A percentile compares a stretch with the other conserved stretches of the same genome.
These are phyloP conservation scores for Pestalotiopsis sp. DNA, from an alignment of 2,329 filamentous ascomycete species.

Conservation along the genomic window DNA sequence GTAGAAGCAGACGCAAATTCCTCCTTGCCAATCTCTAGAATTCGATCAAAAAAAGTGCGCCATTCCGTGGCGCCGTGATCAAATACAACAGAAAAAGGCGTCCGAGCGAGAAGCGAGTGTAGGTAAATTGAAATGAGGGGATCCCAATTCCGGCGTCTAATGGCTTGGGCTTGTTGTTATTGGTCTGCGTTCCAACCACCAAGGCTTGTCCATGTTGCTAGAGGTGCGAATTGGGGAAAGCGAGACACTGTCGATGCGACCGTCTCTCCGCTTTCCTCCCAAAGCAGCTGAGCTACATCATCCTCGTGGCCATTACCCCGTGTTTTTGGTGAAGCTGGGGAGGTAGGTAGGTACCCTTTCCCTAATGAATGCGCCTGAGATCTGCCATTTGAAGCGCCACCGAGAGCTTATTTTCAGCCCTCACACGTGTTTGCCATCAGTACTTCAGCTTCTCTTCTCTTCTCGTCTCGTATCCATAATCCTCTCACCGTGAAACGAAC, in stretches of 20 bases:
- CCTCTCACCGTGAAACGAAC: not conserved
- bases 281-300: not conserved
- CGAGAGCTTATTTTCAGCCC: not conserved
- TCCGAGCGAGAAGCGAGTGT: not conserved
- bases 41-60: too few species aligned
- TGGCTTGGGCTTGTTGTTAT: not conserved
- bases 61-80: too few species aligned
- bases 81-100: not conserved
- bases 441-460: not conserved
- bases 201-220: not conserved
- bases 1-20: too few species aligned
- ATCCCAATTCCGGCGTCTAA: not conserved
- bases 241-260: not conserved
- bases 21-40: too few species aligned
- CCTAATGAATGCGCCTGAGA: not conserved
- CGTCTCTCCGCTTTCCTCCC: not conserved
- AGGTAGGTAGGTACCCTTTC: not conserved
- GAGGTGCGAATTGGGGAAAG: conserved; percentile 1
- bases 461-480: not conserved
- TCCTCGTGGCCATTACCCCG: too few species aligned
- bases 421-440: not conserved
- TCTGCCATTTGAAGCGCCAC: not conserved
- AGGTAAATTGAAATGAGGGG: not conserved
- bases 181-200: not conserved
- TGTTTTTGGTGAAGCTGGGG: not conserved